Evolutionary conservation across 345 rosid genomes (phyloP).

Genomic region (Firmiana major): DNA sequence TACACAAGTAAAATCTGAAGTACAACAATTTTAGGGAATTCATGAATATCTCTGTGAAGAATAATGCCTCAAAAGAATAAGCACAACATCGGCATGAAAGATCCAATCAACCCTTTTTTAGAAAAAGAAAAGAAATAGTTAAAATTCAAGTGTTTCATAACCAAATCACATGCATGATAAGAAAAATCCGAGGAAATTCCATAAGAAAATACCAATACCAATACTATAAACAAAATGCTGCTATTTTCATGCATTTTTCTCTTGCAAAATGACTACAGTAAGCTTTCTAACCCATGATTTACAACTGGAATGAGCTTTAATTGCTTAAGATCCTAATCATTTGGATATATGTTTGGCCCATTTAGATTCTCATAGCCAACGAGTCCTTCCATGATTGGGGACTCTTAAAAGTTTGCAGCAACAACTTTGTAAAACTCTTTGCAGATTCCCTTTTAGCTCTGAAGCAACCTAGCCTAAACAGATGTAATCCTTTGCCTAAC

Average conservation of each 20-base stretch:
- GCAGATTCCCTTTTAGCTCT: background rate
- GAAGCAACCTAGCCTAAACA: background rate
- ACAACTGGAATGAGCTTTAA: background rate
- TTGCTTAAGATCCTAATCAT: slow-evolving; percentile 6
- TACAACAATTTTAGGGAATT: background rate
- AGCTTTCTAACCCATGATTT: background rate
- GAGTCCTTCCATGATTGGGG: slow-evolving; percentile 1
- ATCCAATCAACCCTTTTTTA: background rate
- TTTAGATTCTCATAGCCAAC: slow-evolving; percentile 1
- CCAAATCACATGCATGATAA: background rate
- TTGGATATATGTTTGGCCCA: background rate
- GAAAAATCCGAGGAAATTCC: background rate
- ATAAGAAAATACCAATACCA: background rate
- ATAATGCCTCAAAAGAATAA: background rate
- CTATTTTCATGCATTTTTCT: background rate
- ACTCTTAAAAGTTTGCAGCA: background rate
- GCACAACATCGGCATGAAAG: background rate
- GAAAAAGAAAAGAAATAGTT: background rate
- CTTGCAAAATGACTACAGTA: background rate
- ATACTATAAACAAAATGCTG: background rate
- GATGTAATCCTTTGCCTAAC: slow-evolving; percentile 4
- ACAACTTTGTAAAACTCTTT: background rate
- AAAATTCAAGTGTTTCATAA: background rate
- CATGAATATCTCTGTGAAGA: background rate
- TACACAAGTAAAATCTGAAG: background rate